phyloP scores from a whole-genome alignment of 768 basidiomycete species.

The Ephemerocybe angulata region DNA sequence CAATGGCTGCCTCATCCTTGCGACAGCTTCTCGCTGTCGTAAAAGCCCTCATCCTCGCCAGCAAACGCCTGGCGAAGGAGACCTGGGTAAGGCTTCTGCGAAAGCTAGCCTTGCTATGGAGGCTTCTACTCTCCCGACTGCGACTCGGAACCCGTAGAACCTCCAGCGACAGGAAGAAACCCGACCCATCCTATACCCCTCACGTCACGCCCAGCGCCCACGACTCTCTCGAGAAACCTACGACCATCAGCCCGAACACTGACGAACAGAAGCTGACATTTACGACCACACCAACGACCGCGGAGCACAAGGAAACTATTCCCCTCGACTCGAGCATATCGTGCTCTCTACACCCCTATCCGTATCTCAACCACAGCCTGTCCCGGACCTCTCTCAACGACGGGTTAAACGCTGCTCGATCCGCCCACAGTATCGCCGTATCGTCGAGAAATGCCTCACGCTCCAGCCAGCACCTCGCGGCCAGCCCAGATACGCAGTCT shows the following conservation, averaged over 20 bases:
- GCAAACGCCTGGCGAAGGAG: not conserved
- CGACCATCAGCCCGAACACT: not conserved
- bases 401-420: not conserved
- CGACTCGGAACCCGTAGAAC: too few relatives aligned
- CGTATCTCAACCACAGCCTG: not conserved
- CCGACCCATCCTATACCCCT: not conserved
- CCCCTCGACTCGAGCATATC: slow-evolving; percentile 11
- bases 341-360: slow-evolving; percentile 12
- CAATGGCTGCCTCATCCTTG: not conserved
- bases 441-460: slow-evolving; percentile 6
- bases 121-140: not conserved
- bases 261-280: too few relatives aligned
- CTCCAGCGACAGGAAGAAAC: not conserved
- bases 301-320: not conserved
- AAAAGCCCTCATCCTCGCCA: not conserved
- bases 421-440: slow-evolving; percentile 1
- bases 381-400: not conserved
- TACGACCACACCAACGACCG: not conserved
- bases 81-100: not conserved
- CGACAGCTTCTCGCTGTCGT: not conserved
- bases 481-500: not conserved
- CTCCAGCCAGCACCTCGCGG: slow-evolving; percentile 1
- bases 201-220: not conserved
- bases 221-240: not conserved
- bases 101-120: not conserved